Evolutionary conservation across 2,329 filamentous ascomycete genomes (phyloP), one percentile per base, ranked within the genome.

Genomic region (Calonectria honghensis): DNA sequence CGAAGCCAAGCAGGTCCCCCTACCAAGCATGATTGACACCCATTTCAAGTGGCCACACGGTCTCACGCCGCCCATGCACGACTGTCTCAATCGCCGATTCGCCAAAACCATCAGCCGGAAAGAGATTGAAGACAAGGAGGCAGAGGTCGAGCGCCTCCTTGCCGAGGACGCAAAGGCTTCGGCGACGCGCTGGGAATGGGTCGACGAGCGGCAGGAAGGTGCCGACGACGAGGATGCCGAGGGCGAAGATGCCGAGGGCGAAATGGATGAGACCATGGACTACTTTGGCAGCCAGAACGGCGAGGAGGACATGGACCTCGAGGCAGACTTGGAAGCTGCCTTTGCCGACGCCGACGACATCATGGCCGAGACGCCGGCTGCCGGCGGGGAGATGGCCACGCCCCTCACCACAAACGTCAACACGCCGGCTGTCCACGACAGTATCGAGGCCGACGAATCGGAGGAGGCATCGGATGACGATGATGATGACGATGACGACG

Each of bases 61-160:
- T 39, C 88, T 98, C 27, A 97, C 95, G 2, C 95, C 96, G 6
- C 96, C 96, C 1, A 95, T 98, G 93, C 94, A 95, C 82, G 95
- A 95, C 87, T 95, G 94, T 54, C 90, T 94, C 54, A 95, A 95
- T 83, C 92, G 95, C 35, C 91, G 96, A 39, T 98, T 98, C 85
- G 92, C 95, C 73, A 96, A 96, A 82, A 93, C 95, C 4, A 91
- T 96, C 68, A 95, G 93, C 74, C 93, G 96, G 72, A 93, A 95
- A 74, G 94, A 96, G 77, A 96, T 97, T 76, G 94, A 96, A 82
- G 93, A 95, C 78, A 95, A 96, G 65, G 95, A 98, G 81, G 91
- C 93, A 71, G 91, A 94, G 78, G 95, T 97, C 41, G 92, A 95
- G 76, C 90, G 93, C 57, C 86, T 98, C 41, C 88, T 97, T 4